Evolutionary conservation across 225 moss, liverwort and hornwort species (phyloP).

Genomic region (Neckera pumila): DNA sequence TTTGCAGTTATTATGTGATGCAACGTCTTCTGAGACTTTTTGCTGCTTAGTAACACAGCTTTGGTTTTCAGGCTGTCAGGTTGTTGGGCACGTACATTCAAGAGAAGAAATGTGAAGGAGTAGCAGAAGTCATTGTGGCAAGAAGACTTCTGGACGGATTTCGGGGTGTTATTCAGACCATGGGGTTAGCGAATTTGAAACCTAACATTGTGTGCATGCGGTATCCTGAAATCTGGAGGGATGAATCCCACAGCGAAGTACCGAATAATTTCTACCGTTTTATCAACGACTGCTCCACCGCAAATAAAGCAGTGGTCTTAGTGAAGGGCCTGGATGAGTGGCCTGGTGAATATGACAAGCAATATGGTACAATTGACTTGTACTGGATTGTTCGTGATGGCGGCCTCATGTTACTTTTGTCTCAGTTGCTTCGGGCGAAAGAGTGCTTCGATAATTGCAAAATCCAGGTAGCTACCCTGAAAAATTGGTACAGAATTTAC

Average conservation of each 20-base stretch:
- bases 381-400: slow-evolving; percentile 99
- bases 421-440: slow-evolving; percentile 92
- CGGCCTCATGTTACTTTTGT: slow-evolving; percentile 90
- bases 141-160: slow-evolving; percentile 80
- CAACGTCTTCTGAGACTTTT: neutral
- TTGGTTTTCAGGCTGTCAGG: slow-evolving; percentile 46
- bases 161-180: slow-evolving; percentile 86
- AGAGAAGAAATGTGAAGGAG: slow-evolving; percentile 98
- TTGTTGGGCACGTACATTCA: slow-evolving; percentile 80
- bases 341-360: slow-evolving; percentile 87
- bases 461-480: slow-evolving; percentile 46
- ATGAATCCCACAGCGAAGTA: slow-evolving; percentile 55
- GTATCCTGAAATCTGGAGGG: slow-evolving; percentile 96
- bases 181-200: slow-evolving; percentile 97
- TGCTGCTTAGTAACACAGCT: neutral
- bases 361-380: slow-evolving; percentile 91
- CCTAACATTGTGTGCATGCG: slow-evolving; percentile 99
- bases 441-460: slow-evolving; percentile 97
- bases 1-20: neutral
- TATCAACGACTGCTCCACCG: slow-evolving; percentile 95
- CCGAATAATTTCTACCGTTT: slow-evolving; percentile 84
- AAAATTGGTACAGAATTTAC: neutral
- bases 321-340: slow-evolving; percentile 99
- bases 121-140: slow-evolving; percentile 91
- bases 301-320: slow-evolving; percentile 96